phyloP scores from a whole-genome alignment of 2,329 filamentous ascomycete species.

The Aspergillus clavatus region DNA sequence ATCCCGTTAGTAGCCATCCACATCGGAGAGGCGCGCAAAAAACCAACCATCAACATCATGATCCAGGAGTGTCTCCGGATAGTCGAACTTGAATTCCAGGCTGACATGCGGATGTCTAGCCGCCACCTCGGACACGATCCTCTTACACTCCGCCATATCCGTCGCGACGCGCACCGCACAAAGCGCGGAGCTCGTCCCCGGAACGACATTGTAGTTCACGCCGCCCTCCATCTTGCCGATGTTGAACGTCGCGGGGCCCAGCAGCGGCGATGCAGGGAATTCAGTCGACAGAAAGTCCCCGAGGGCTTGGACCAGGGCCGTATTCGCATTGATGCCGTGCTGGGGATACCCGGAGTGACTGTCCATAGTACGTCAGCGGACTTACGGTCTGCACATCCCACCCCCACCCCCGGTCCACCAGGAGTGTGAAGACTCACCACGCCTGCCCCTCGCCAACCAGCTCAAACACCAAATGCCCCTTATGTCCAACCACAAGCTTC shows the following conservation, averaged over 20 bases:
- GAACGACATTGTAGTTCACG: conserved; percentile 39
- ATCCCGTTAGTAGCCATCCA: background rate
- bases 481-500: conserved; percentile 51
- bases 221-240: conserved; percentile 39
- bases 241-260: conserved; percentile 40
- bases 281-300: conserved; percentile 16
- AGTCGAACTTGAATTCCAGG: conserved; percentile 34
- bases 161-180: conserved; percentile 39
- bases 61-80: conserved; percentile 37
- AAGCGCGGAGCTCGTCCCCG: conserved; percentile 36
- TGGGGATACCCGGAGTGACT: conserved; percentile 38
- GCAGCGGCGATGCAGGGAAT: conserved; percentile 34
- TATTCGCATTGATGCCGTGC: conserved; percentile 29
- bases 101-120: conserved; percentile 30
- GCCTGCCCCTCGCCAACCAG: conserved; percentile 24
- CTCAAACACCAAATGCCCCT: conserved; percentile 41
- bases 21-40: too few species aligned
- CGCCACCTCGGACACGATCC: conserved; percentile 29
- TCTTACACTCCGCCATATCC: conserved; percentile 33
- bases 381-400: too few species aligned
- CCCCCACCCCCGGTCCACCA: too few species aligned
- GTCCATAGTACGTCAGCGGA: conserved; percentile 3
- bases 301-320: conserved; percentile 31
- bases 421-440: conserved; percentile 7
- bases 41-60: conserved; percentile 28